These are phyloP conservation scores for Citrullus amarus DNA, from an alignment of 306 rosid genomes.

Conservation along the genomic window DNA sequence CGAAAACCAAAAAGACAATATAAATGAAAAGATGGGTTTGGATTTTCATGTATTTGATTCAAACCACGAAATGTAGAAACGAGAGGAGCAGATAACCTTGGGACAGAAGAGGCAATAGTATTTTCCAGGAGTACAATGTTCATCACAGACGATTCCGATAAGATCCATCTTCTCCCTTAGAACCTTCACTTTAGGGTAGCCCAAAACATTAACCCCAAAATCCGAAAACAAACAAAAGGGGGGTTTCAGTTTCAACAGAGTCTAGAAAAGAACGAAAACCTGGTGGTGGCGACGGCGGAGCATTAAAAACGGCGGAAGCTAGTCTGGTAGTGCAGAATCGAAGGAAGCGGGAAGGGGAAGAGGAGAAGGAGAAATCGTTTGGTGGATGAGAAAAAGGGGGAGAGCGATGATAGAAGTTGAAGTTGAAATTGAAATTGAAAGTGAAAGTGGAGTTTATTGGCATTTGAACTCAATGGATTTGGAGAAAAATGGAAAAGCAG, in stretches of 20 bases:
- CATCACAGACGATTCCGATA: slow-evolving; percentile 42
- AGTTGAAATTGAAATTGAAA: background rate
- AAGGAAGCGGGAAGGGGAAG: background rate
- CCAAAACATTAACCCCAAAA: slow-evolving; percentile 20
- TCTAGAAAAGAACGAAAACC: background rate
- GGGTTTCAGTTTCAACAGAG: too few species aligned
- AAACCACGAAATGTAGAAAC: background rate
- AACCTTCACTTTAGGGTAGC: slow-evolving; percentile 21
- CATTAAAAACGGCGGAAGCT: background rate
- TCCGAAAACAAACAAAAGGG: slow-evolving; percentile 17
- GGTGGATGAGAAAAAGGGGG: background rate
- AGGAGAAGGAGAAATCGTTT: background rate
- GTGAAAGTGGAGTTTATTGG: background rate
- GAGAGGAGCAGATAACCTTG: slow-evolving; percentile 34
- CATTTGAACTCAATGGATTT: background rate
- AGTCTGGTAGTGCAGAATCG: background rate
- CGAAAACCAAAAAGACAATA: background rate
- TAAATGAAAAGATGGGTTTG: background rate
- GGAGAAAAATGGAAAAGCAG: background rate
- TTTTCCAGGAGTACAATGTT: slow-evolving; percentile 47
- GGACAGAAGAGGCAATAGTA: slow-evolving; percentile 62
- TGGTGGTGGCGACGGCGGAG: background rate
- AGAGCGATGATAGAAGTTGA: background rate
- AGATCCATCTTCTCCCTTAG: slow-evolving; percentile 57
- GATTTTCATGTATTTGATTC: background rate